Conservation (phyloP, 225 moss, liverwort and hornwort species). For the Bryoerythrophyllum caledonicum region DNA sequence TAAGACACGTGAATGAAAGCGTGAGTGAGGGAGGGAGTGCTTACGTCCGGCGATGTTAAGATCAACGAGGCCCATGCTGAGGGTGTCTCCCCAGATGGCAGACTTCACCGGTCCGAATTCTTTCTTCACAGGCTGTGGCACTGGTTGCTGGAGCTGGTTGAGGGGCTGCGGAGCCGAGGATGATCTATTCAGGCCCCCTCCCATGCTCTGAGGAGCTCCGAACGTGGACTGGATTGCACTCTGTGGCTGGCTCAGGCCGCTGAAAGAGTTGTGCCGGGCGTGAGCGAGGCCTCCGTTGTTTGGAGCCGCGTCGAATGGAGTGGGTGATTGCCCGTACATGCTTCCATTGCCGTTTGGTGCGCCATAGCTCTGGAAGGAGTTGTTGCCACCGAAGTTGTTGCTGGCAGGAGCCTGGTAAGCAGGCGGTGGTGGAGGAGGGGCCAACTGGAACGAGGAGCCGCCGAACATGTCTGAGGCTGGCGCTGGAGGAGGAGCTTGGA, state of each 20-base stretch:
- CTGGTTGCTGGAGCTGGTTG: constrained; percentile 41
- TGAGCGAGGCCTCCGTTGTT: constrained; percentile 32
- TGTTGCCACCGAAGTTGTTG: constrained; percentile 31
- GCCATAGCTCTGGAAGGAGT: constrained; percentile 36
- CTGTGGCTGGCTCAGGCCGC: constrained; percentile 27
- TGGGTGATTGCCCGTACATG: constrained; percentile 38
- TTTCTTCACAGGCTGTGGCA: constrained; percentile 49
- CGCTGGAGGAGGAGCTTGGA: no score
- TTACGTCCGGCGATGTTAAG: constrained; percentile 92
- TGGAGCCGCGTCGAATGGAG: constrained; percentile 42
- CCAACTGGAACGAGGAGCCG: constrained; percentile 44
- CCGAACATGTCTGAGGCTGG: constrained; percentile 41
- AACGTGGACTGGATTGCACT: constrained; percentile 27
- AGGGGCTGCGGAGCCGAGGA: constrained; percentile 46
- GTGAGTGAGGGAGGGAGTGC: constrained; percentile 11
- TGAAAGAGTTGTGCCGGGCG: constrained; percentile 39
- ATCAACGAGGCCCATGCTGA: constrained; percentile 93
- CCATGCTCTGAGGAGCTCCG: constrained; percentile 32
- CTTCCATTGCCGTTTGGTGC: constrained; percentile 48
- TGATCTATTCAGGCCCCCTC: constrained; percentile 32
- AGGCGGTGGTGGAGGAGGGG: constrained; percentile 44
- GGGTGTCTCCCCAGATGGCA: constrained; percentile 86
- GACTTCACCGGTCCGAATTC: constrained; percentile 80
- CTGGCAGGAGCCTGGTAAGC: constrained; percentile 31
- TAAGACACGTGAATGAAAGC: no score